These are phyloP conservation scores for Solanum tarijense DNA, from an alignment of 257 asterid species.

Conservation along the genomic window DNA sequence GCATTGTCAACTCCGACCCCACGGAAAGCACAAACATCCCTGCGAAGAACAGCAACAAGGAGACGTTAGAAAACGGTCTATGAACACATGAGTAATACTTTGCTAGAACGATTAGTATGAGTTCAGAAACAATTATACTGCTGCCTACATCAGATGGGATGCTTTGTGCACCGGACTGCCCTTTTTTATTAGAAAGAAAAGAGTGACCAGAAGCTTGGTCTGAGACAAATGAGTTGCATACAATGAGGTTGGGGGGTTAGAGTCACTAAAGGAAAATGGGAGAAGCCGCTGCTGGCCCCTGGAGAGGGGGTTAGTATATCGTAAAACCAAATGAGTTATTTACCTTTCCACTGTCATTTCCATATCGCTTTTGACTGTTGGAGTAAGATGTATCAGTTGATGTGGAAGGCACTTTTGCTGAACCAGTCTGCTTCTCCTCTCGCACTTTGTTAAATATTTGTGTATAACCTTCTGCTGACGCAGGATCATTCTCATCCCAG, in stretches of 20 bases:
- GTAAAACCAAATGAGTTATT: background rate
- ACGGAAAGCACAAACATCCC: constrained; percentile 53
- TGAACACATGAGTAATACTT: background rate
- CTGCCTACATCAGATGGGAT: background rate
- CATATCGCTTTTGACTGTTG: constrained; percentile 39
- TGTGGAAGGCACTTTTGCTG: constrained; percentile 55
- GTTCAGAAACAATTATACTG: background rate
- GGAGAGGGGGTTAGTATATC: background rate
- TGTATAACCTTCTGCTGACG: constrained; percentile 67
- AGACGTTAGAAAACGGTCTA: background rate
- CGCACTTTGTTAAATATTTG: constrained; percentile 56
- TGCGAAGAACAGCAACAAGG: constrained; percentile 5
- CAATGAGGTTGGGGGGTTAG: background rate
- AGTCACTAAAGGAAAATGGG: background rate
- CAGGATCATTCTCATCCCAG: constrained; percentile 76
- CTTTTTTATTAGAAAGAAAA: background rate
- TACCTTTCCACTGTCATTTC: constrained; percentile 48
- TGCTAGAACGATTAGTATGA: background rate
- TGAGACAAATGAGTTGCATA: background rate
- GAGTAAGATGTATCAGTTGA: constrained; percentile 45
- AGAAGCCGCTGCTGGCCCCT: background rate
- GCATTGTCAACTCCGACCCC: constrained; percentile 29
- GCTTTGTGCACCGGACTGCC: background rate
- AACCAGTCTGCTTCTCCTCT: constrained; percentile 57
- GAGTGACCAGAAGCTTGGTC: background rate